Base-by-base conservation (phyloP, 306 rosid species). In the Cucurbita moschata region DNA sequence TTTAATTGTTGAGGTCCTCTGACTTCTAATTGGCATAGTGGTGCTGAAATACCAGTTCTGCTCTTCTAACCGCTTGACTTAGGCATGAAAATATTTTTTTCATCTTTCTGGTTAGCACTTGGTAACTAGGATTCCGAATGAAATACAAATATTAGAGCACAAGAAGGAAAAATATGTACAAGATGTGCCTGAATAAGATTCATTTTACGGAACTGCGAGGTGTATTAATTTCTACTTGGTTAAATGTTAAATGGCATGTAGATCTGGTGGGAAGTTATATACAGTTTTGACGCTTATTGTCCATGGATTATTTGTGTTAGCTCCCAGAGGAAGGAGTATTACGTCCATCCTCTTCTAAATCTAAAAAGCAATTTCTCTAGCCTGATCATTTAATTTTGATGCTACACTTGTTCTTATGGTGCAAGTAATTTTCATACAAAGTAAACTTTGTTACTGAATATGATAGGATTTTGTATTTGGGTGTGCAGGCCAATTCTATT, bases 401-500 rank as follows among this genome's bases (percentile, higher is more conserved):
- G 35, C 35, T 2, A 30, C 35, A 30, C 35, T 30, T 30, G 35
- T 30, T 30, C 35, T 30, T 59, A 19, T 57, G 57, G 54, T 52
- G 49, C 15, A 8, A 53, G 8, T 14, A 37, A 50, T 62, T 60
- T 72, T 5, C 39, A 37, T 16, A 50, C 44, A 26, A 10, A 30
- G 57, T 18, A 52, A 39, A 10, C 72, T 46, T 46, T 75, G 51
- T 18, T 71, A 42, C 26, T 9, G 30, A 66, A 11, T 44, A 12
- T 11, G 55, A 69, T 30, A 69, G 42, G 55, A 46, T 69, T 69
- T 69, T 15, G 4, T 49, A 47, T 49, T 49, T 69, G 73, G 58
- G n/a, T 11, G 49, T 44, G 54, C 89, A 94, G 98, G 90, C 97
- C 98, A 73, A 82, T 90, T 84, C 88, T 90, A 46, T 75, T 94